Evolutionary conservation across 345 rosid genomes (phyloP), one percentile per base, ranked within the genome.

Genomic region (Linum trigynum): DNA sequence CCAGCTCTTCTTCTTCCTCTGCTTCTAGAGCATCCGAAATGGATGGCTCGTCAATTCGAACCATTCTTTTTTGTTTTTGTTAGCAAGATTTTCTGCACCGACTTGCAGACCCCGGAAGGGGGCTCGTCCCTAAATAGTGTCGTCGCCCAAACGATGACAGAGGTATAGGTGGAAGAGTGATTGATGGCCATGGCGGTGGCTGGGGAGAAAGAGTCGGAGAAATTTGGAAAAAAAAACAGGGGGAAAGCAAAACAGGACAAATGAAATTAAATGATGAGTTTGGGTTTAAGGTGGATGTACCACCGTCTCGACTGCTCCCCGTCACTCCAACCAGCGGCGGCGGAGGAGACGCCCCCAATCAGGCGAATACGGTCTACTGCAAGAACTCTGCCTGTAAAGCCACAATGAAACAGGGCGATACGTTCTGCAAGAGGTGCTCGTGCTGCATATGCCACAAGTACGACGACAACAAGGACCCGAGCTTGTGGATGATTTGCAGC

Each of bases 401-500:
- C 59, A 83, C 72, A 16, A 68, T 94, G 53, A 84, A 71, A 71
- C 77, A 62, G 63, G 90, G 76, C 11, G 90, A 82, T 70, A 64
- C 69, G 14, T 90, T 86, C 73, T 94, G 99, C 72, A 94, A 79
- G 76, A 81, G 96, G 71, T 94, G 99, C 78, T 88, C 95, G 3
- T 94, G 99, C 65, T 90, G 96, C 74, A 80, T 90, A 16, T 94
- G 99, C 73, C 77, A 64, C 36, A 81, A 72, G 67, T 94, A 84
- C 70, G 99, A 90, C 67, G 97, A 94, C 81, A 87, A 87, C 59
- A 94, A 94, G 79, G 99, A 90, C 76, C 95, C 95, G 55, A 94
- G 97, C 74, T 77, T 94, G 60, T 94, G 99, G 99, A 69, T 90
- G 58, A 79, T 77, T 65, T 94, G 99, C 74, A 79, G 81, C 77